Evolutionary conservation across 2,329 filamentous ascomycete genomes (phyloP).

Genomic region (Calonectria naviculata): DNA sequence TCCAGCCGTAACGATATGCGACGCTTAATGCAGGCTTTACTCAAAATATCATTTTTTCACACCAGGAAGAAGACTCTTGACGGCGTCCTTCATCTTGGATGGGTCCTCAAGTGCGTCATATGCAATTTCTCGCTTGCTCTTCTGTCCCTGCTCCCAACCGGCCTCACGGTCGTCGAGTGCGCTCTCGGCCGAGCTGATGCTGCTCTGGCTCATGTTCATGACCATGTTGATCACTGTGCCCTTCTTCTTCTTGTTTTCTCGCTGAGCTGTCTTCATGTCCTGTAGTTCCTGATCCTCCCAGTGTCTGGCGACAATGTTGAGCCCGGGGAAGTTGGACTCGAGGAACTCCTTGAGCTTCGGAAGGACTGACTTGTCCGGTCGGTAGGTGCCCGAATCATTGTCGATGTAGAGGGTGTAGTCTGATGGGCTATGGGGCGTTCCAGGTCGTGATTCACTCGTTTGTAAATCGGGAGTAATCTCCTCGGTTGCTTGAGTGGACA

Average conservation of each 20-base stretch:
- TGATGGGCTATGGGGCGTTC: conserved; percentile 58
- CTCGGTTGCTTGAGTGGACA: conserved; percentile 43
- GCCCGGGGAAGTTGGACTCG: conserved; percentile 77
- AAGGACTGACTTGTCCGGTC: conserved; percentile 82
- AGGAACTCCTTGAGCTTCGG: conserved; percentile 79
- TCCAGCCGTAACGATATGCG: conserved; percentile 28
- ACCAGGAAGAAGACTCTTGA: conserved; percentile 41
- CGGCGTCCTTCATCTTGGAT: conserved; percentile 52
- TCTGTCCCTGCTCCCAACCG: conserved; percentile 51
- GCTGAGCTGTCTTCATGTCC: conserved; percentile 81
- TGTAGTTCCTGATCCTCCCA: conserved; percentile 82
- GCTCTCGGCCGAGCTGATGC: conserved; percentile 64
- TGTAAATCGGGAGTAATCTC: conserved; percentile 61
- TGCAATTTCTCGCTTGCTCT: conserved; percentile 64
- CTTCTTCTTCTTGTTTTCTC: conserved; percentile 76
- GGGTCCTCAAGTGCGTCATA: conserved; percentile 64
- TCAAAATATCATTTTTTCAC: conserved; percentile 32
- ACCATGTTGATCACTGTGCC: conserved; percentile 64
- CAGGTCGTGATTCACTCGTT: conserved; percentile 56
- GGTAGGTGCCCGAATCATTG: conserved; percentile 94
- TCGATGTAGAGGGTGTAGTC: conserved; percentile 92
- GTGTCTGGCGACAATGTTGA: conserved; percentile 79
- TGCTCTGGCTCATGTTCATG: conserved; percentile 65
- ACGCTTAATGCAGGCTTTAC: conserved; percentile 19
- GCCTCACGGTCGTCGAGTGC: conserved; percentile 59